Percentiles rank a stretch among this genome's conserved stretches.
phyloP scores from a whole-genome alignment of 2,329 filamentous ascomycete species.

The Chrysoporthe cubensis region DNA sequence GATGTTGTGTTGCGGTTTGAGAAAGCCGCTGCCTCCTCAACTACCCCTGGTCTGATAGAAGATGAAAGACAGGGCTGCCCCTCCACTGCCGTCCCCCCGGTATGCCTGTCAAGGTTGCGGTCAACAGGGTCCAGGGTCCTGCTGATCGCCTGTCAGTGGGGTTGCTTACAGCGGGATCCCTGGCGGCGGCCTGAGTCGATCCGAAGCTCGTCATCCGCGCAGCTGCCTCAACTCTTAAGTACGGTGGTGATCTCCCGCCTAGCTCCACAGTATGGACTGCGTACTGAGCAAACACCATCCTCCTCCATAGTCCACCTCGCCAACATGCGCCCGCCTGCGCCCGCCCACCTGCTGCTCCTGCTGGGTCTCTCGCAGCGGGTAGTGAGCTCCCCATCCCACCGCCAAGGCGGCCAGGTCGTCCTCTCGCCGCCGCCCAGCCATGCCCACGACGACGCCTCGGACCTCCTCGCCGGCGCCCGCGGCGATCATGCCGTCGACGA shows the following conservation, averaged over 20 bases:
- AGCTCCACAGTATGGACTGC: neutral
- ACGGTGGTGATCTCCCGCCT: neutral
- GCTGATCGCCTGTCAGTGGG: neutral
- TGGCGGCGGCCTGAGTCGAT: neutral
- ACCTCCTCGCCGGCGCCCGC: neutral
- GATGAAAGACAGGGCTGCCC: no score
- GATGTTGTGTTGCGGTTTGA: no score
- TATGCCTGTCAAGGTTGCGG: no score
- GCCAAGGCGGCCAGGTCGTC: conserved; percentile 16
- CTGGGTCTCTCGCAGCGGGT: conserved; percentile 20
- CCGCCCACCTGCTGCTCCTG: conserved; percentile 15
- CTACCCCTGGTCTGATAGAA: no score
- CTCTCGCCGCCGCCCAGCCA: conserved; percentile 9
- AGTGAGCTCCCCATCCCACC: conserved; percentile 13
- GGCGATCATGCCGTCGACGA: conserved; percentile 18
- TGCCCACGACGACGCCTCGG: neutral
- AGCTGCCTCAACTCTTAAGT: neutral
- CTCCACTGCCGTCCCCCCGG: no score
- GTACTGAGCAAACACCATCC: neutral
- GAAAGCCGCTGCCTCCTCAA: no score
- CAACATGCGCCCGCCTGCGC: conserved; percentile 16
- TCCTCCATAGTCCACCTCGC: neutral
- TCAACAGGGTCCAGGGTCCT: neutral
- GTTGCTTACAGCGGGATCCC: neutral
- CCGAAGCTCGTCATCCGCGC: conserved; percentile 1